phyloP scores from a whole-genome alignment of 2,329 filamentous ascomycete species.

The Colletotrichum sp. region DNA sequence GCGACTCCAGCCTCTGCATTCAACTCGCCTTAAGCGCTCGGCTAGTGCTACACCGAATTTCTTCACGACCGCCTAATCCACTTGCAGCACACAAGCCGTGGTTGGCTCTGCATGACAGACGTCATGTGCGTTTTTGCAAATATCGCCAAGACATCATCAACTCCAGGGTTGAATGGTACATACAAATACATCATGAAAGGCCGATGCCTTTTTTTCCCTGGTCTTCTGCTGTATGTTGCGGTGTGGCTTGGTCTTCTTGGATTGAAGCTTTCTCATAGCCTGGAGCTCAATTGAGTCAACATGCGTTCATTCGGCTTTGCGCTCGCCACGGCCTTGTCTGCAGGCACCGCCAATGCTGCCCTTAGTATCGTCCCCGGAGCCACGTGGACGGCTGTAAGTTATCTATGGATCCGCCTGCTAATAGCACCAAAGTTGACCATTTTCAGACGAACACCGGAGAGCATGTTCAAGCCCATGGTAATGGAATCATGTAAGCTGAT shows the following conservation, averaged over 20 bases:
- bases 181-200: neutral
- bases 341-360: slow-evolving; percentile 10
- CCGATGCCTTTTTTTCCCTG: neutral
- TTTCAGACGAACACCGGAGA: slow-evolving; percentile 47
- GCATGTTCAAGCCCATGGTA: slow-evolving; percentile 71
- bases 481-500: slow-evolving; percentile 54
- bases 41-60: neutral
- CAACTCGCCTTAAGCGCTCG: neutral
- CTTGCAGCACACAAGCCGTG: neutral
- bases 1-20: neutral
- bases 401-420: neutral
- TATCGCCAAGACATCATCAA: neutral
- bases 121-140: neutral
- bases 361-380: slow-evolving; percentile 47
- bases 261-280: neutral
- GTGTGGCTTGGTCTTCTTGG: neutral
- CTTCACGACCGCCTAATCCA: neutral
- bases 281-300: neutral
- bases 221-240: neutral
- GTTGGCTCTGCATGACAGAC: neutral
- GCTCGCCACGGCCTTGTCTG: neutral
- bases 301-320: neutral
- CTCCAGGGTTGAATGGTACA: neutral
- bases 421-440: neutral
- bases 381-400: slow-evolving; percentile 49